Evolutionary conservation across 1,284 basidiomycete genomes (phyloP).

Genomic region (Mycena citricolor): DNA sequence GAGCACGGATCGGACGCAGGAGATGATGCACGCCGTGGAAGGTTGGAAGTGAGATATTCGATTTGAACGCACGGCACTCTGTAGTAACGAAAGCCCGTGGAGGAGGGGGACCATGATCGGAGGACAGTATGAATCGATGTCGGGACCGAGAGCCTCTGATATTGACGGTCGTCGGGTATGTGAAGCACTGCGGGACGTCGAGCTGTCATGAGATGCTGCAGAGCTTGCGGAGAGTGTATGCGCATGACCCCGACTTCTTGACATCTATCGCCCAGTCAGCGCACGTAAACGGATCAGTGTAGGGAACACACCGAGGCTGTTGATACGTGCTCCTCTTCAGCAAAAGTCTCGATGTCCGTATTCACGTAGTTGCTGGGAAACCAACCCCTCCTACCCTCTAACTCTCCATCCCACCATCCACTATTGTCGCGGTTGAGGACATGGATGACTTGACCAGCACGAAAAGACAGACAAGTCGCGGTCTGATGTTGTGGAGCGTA

Average conservation of each 20-base stretch:
- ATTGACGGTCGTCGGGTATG: slow-evolving; percentile 47
- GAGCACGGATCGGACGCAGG: slow-evolving; percentile 89
- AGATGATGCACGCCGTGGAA: slow-evolving; percentile 87
- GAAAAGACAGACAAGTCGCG: slow-evolving; percentile 85
- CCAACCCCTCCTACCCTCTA: slow-evolving; percentile 90
- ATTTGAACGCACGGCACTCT: slow-evolving; percentile 78
- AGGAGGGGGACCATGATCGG: slow-evolving; percentile 76
- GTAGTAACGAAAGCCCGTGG: slow-evolving; percentile 83
- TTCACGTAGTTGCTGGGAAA: slow-evolving; percentile 94
- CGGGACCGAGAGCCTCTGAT: slow-evolving; percentile 42
- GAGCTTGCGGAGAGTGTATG: slow-evolving; percentile 53
- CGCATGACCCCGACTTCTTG: slow-evolving; percentile 41
- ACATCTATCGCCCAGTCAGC: too few relatives aligned
- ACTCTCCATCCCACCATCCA: slow-evolving; percentile 99
- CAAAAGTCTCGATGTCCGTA: slow-evolving; percentile 45
- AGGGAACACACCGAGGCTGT: slow-evolving; percentile 41
- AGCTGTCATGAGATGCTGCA: slow-evolving; percentile 53
- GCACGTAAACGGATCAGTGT: too few relatives aligned
- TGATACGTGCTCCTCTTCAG: slow-evolving; percentile 53
- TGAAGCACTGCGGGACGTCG: slow-evolving; percentile 36
- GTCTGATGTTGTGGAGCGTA: slow-evolving; percentile 72
- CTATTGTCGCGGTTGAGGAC: slow-evolving; percentile 85
- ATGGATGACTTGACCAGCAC: slow-evolving; percentile 86
- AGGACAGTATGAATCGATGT: slow-evolving; percentile 62
- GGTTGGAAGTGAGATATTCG: slow-evolving; percentile 83